Base-by-base conservation (phyloP, 2,329 filamentous ascomycete genomes). In the Penicillium sclerotiorum region DNA sequence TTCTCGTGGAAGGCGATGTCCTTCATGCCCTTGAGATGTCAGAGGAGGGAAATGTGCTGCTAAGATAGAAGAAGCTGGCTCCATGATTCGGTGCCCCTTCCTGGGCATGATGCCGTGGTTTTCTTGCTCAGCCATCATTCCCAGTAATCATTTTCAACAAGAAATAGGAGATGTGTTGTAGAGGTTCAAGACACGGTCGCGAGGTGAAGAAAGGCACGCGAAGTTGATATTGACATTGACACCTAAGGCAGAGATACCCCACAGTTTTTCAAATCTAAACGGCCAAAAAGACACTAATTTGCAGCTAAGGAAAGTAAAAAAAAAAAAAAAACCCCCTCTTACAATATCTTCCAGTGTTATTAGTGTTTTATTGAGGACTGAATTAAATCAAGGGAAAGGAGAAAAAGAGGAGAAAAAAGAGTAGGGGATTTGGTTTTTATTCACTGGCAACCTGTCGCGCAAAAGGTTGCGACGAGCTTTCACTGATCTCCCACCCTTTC, bases 1-100 rank as follows among this genome's bases (percentile, higher is more conserved):
- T 59, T 86, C 84, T 51, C 84, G 86, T 60, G 87, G 85, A 61
- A 87, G 81, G 45, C 81, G 81, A 61, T 82, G 80, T 45, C 81
- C 80, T 37, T 81, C 83, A 54, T 79, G 80, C 44, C 81, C 79
- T 42, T 82, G 82, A 18, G 87, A 81, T 36, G 87, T 84, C 55
- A 91, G 85, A 67, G 89, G 86, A 56, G 94, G 90, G 49, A 96
- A 85, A 70, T 95, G 89, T 11, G 90, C 90, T 45, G 92, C 90
- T 63, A 96, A 80, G 8, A 91, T 95, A 13, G 92, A 96, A 11
- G 90, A 88, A 25, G 68, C 60, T 21, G 69, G 65, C 51, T 71
- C 70, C 46, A 57, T 49, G 35, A 51, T 50, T 56, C 53, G 60
- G 51, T 53, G 55, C 38, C 52, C 57, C 50, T 63, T 58, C 40